Percentiles rank a stretch among this genome's conserved stretches.
Evolutionary conservation across 352 stramenopile species (phyloP).

Genomic region (Globisporangium lucens): DNA sequence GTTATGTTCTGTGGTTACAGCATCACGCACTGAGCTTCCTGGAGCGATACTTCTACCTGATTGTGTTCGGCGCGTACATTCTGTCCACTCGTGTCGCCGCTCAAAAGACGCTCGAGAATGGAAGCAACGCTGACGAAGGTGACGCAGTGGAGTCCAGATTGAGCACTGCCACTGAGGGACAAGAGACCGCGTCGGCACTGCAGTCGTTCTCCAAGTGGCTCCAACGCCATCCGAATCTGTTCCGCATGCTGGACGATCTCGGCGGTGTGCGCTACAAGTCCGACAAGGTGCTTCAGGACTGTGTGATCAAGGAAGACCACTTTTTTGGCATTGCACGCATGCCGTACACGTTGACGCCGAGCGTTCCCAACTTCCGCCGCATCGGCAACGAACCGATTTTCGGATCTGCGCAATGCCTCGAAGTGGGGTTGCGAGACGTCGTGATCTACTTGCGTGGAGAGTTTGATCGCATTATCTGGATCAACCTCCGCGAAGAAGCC

Average conservation of each 20-base stretch:
- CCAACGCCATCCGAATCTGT: slow-evolving; percentile 66
- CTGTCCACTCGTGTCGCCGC: slow-evolving; percentile 25
- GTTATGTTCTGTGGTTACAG: slow-evolving; percentile 18
- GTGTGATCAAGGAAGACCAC: slow-evolving; percentile 88
- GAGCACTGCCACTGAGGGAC: slow-evolving; percentile 14
- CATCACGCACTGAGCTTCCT: slow-evolving; percentile 85
- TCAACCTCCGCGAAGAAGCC: slow-evolving; percentile 90
- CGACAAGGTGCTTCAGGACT: slow-evolving; percentile 75
- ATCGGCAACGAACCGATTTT: slow-evolving; percentile 84
- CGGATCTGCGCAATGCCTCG: slow-evolving; percentile 73
- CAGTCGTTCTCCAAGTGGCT: slow-evolving; percentile 83
- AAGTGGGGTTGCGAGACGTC: slow-evolving; percentile 70
- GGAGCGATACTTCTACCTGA: slow-evolving; percentile 87
- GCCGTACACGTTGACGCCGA: slow-evolving; percentile 56
- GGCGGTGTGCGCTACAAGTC: slow-evolving; percentile 80
- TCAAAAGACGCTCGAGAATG: slow-evolving; percentile 13
- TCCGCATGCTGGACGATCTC: slow-evolving; percentile 72
- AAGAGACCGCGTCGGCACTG: slow-evolving; percentile 20
- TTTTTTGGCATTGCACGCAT: slow-evolving; percentile 81
- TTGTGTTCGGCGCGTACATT: slow-evolving; percentile 86
- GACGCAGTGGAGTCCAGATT: slow-evolving; percentile 23
- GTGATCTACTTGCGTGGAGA: slow-evolving; percentile 47
- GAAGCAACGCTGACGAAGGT: slow-evolving; percentile 4
- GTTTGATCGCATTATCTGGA: slow-evolving; percentile 82
- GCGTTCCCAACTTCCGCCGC: slow-evolving; percentile 85